Evolutionary conservation across 1,139 yeast genomes (phyloP), one percentile per base, ranked within the genome.

Genomic region (Sugiyamaella xylanicola): DNA sequence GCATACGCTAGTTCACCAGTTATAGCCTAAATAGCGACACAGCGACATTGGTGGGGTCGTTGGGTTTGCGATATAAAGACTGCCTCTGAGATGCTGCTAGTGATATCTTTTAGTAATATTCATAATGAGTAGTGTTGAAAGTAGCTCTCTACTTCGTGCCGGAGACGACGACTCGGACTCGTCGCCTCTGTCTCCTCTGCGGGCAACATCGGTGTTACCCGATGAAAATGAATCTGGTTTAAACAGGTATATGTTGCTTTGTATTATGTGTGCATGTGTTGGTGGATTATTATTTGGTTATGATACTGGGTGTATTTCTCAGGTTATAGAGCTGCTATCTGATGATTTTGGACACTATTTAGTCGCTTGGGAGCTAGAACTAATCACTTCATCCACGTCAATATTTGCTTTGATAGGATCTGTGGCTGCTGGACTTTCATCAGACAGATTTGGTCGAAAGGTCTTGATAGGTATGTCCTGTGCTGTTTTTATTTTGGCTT

Each of bases 351-450:
- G 71, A 1, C 62, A 63, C n/a, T 47, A 60, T 1, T 54, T 61
- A 16, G 62, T 70, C 0, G 64, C 70, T 22, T 62, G 62, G 44
- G 70, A 76, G 47, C 72, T 70, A 55, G 81, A 77, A 57, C 45
- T 75, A 1, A 69, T 78, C 20, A 76, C 81, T 0, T 72, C 80
- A 1, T 66, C 74, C 2, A 76, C 81, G 0, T 69, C 77, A 16
- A 57, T 74, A 5, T 78, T 79, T 0, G 78, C 80, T 1, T 65
- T 78, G 17, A 39, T 74, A 7, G 82, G 81, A 0, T 74, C 80
- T 2, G 42, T 76, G 1, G 35, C 65, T 19, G 75, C 78, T 0
- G 77, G 76, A 4, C 58, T 68, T 1, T 44, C 74, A 16, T 76
- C 76, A 43, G 61, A 57, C 42, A 46, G 21, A 11, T 32, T 63